Evolutionary conservation across 805 yeast genomes (phyloP).

Genomic region (Metschnikowia borealis): DNA sequence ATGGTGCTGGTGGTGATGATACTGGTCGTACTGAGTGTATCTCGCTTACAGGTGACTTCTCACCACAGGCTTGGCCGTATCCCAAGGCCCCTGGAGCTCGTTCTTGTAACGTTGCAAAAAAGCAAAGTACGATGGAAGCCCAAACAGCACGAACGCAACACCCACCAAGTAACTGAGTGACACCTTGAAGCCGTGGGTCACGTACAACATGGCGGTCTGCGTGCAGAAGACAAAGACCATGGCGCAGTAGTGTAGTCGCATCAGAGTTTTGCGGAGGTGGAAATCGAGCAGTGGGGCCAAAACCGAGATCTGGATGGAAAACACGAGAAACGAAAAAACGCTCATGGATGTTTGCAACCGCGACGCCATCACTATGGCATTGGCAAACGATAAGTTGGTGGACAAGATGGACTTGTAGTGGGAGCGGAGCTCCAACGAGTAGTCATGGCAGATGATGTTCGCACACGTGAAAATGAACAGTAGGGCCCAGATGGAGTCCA

Average conservation of each 20-base stretch:
- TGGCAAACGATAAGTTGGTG: slow-evolving; percentile 78
- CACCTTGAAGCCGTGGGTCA: slow-evolving; percentile 19
- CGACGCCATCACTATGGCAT: slow-evolving; percentile 89
- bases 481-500: slow-evolving; percentile 93
- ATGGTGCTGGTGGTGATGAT: neutral
- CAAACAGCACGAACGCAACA: slow-evolving; percentile 41
- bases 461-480: slow-evolving; percentile 72
- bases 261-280: slow-evolving; percentile 46
- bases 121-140: slow-evolving; percentile 66
- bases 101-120: slow-evolving; percentile 74
- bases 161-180: slow-evolving; percentile 50
- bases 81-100: slow-evolving; percentile 93
- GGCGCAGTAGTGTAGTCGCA: slow-evolving; percentile 18
- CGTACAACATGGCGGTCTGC: slow-evolving; percentile 27
- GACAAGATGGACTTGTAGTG: slow-evolving; percentile 55
- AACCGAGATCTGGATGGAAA: slow-evolving; percentile 67
- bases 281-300: slow-evolving; percentile 67
- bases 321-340: slow-evolving; percentile 80
- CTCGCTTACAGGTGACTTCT: slow-evolving; percentile 4
- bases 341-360: slow-evolving; percentile 67
- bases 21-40: no score
- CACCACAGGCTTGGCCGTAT: slow-evolving; percentile 71
- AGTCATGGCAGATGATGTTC: slow-evolving; percentile 66
- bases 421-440: slow-evolving; percentile 47
- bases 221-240: slow-evolving; percentile 23